Percentiles rank a stretch among this genome's conserved stretches.
These are phyloP conservation scores for Solanum dulcamara DNA, from an alignment of 257 asterid genomes.

Conservation along the genomic window DNA sequence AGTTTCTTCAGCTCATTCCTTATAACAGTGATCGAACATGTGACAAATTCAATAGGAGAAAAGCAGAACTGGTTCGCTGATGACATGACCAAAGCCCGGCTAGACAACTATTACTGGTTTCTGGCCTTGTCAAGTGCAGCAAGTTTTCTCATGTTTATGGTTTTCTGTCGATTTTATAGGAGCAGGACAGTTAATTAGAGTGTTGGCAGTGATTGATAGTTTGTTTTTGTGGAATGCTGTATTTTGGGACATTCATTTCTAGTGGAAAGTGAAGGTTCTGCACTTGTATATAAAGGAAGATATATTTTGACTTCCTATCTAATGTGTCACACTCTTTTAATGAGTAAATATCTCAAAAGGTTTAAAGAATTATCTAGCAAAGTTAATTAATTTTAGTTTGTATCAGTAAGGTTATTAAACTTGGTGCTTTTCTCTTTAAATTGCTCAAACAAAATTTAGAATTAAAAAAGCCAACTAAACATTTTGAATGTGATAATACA, in stretches of 20 bases:
- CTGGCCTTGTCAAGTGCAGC: slow-evolving; percentile 30
- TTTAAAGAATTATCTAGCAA: neutral
- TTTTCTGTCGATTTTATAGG: slow-evolving; percentile 25
- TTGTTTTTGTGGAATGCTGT: neutral
- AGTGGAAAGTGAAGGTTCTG: neutral
- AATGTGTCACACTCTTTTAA: neutral
- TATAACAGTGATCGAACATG: slow-evolving; percentile 42
- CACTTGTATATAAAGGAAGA: neutral
- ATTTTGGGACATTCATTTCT: neutral
- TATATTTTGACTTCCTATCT: neutral
- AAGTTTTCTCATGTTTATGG: slow-evolving; percentile 30
- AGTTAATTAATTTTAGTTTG: neutral
- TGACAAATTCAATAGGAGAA: slow-evolving; percentile 28
- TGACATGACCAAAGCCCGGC: slow-evolving; percentile 39
- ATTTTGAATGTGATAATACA: neutral
- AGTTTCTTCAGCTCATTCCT: slow-evolving; percentile 43
- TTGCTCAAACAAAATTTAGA: neutral
- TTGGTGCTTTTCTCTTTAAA: neutral
- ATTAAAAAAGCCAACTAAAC: no score
- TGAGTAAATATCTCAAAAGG: neutral
- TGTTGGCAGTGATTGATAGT: neutral
- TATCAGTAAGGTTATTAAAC: neutral
- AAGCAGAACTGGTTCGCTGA: slow-evolving; percentile 57
- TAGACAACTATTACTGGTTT: slow-evolving; percentile 62
- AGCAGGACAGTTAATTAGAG: neutral